phyloP scores from a whole-genome alignment of 1,284 basidiomycete species.

The Cryptococcus deneoformans region DNA sequence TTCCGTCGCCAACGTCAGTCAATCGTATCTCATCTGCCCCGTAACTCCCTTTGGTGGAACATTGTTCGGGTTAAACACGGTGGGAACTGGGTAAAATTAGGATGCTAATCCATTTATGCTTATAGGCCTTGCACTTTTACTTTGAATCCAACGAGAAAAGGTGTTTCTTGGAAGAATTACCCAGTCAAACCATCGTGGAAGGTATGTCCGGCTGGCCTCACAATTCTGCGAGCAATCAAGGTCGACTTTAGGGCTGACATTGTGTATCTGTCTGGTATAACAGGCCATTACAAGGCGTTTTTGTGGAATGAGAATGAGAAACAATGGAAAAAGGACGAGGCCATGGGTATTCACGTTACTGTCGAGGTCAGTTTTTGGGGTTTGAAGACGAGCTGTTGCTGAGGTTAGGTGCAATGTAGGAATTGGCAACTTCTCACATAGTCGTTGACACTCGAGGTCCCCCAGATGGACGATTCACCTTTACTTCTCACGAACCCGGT shows the following conservation, averaged over 20 bases:
- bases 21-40: not conserved
- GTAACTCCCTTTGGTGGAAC: not conserved
- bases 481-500: constrained; percentile 86
- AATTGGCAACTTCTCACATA: constrained; percentile 27
- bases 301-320: constrained; percentile 80
- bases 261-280: not conserved
- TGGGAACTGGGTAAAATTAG: not conserved
- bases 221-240: not conserved
- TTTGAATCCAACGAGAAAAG: constrained; percentile 85
- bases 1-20: constrained; percentile 27
- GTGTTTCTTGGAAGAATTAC: constrained; percentile 97
- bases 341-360: constrained; percentile 84
- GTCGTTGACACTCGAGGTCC: constrained; percentile 88
- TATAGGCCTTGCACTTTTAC: constrained; percentile 79
- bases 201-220: constrained; percentile 55
- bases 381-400: not conserved
- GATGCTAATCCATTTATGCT: not conserved
- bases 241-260: not conserved
- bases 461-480: constrained; percentile 88
- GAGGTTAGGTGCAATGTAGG: constrained; percentile 15
- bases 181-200: constrained; percentile 95
- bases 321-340: constrained; percentile 67
- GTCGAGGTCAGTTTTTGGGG: constrained; percentile 65
- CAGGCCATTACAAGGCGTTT: constrained; percentile 88
- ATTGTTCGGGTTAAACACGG: not conserved